A percentile compares a stretch with the other conserved stretches of the same genome.
Conservation (phyloP, 139 green algal species). For the Asterochloris sp. region DNA sequence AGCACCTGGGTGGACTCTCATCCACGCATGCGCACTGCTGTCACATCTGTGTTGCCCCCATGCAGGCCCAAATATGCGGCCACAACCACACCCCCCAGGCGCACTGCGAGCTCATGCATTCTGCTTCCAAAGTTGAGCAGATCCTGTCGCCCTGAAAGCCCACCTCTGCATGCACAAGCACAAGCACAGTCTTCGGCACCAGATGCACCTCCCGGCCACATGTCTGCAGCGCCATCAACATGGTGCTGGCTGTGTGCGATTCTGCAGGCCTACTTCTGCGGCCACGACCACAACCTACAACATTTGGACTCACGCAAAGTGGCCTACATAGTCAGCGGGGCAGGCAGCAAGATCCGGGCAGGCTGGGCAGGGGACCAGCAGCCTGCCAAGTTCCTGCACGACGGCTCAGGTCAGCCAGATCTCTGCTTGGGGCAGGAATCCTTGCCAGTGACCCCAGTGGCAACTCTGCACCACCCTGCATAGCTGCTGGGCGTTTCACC, state of each 20-base stretch:
- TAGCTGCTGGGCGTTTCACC: too few species aligned
- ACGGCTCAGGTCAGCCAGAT: too few species aligned
- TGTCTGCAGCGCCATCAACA: background rate
- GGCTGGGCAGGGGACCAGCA: background rate
- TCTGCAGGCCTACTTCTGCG: slow-evolving; percentile 33
- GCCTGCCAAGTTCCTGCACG: background rate
- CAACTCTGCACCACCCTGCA: too few species aligned
- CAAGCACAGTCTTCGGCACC: background rate
- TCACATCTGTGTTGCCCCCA: too few species aligned
- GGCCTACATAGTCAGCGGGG: slow-evolving; percentile 17
- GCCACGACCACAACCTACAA: slow-evolving; percentile 74
- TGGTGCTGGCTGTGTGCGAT: slow-evolving; percentile 27
- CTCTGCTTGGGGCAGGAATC: too few species aligned
- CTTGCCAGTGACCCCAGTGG: too few species aligned
- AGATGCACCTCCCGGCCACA: too few species aligned
- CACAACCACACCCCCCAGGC: too few species aligned
- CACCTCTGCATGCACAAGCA: slow-evolving; percentile 15
- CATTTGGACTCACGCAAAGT: slow-evolving; percentile 20
- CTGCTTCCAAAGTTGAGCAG: background rate
- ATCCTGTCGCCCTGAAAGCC: background rate
- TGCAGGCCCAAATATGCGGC: too few species aligned
- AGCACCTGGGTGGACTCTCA: too few species aligned
- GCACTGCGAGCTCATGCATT: background rate
- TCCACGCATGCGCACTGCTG: too few species aligned
- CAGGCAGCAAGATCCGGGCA: background rate